These are phyloP conservation scores for Styphnolobium japonicum DNA, from an alignment of 306 rosid genomes.

Conservation along the genomic window DNA sequence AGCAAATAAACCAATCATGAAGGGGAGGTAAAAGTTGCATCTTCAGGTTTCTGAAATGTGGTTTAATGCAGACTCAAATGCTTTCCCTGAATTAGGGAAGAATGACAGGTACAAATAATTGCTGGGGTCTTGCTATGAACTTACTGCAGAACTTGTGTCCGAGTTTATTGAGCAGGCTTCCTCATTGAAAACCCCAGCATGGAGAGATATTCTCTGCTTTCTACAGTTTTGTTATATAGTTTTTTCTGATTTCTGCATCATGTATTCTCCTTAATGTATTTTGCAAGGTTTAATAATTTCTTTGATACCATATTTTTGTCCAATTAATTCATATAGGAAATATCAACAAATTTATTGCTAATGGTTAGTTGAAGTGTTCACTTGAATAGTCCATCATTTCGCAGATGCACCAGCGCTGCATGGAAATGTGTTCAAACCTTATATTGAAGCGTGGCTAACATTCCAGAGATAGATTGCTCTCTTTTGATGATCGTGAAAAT, in stretches of 20 bases:
- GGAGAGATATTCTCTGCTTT: conserved; percentile 34
- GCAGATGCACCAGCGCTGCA: conserved; percentile 6
- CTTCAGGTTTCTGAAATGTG: conserved; percentile 18
- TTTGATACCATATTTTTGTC: conserved; percentile 6
- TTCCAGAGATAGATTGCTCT: conserved; percentile 1
- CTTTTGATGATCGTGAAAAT: neutral
- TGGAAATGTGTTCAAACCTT: neutral
- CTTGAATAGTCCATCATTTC: neutral
- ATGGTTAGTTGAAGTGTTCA: conserved; percentile 14
- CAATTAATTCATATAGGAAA: conserved; percentile 44
- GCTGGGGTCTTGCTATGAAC: conserved; percentile 3
- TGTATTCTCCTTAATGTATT: conserved; percentile 47
- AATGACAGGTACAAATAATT: conserved; percentile 8
- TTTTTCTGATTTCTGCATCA: conserved; percentile 22
- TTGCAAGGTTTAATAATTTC: conserved; percentile 30
- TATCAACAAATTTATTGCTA: conserved; percentile 31
- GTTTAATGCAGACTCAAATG: conserved; percentile 19
- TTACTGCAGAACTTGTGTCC: conserved; percentile 19
- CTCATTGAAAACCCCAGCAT: conserved; percentile 29
- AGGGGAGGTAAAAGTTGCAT: conserved; percentile 11
- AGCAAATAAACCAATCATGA: conserved; percentile 53
- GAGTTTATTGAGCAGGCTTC: conserved; percentile 20
- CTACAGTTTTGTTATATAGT: conserved; percentile 44
- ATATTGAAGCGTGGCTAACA: neutral
- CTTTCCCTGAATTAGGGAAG: conserved; percentile 33